Evolutionary conservation across 1,284 basidiomycete species (phyloP).

Genomic region (Cryptococcus sp.): DNA sequence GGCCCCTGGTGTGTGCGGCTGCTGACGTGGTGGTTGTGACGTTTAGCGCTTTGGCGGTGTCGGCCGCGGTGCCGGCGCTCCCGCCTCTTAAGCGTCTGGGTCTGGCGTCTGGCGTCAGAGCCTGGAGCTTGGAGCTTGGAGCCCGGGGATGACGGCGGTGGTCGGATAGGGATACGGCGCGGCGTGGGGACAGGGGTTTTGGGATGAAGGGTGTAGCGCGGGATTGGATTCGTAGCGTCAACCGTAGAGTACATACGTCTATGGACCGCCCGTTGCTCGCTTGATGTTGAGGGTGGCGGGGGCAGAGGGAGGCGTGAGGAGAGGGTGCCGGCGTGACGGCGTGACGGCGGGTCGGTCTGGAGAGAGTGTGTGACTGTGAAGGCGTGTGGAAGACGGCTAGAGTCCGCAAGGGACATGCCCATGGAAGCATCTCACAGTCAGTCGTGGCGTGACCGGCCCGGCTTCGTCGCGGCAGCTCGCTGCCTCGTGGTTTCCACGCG

Average conservation of each 20-base stretch:
- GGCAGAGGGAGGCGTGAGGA: no score
- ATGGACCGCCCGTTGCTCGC: not conserved
- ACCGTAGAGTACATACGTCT: not conserved
- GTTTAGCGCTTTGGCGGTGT: slow-evolving; percentile 71
- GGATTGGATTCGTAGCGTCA: not conserved
- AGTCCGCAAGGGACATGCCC: no score
- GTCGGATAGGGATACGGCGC: not conserved
- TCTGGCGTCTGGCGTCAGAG: no score
- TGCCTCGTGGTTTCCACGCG: no score
- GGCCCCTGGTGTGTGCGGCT: not conserved
- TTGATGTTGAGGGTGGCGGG: not conserved
- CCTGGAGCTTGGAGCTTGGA: no score
- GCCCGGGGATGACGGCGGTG: not conserved
- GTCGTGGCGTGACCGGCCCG: no score
- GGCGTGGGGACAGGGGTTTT: slow-evolving; percentile 1
- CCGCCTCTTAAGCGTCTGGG: slow-evolving; percentile 57
- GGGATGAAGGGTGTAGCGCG: slow-evolving; percentile 31
- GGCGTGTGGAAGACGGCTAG: no score
- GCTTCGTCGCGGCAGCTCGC: no score
- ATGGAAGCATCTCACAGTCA: no score
- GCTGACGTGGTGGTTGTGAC: not conserved
- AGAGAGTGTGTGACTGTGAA: no score
- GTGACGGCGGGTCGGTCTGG: no score
- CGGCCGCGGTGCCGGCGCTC: slow-evolving; percentile 80
- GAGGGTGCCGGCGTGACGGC: no score